Conservation (phyloP, 345 rosid genomes). For the Mercurialis annua region DNA sequence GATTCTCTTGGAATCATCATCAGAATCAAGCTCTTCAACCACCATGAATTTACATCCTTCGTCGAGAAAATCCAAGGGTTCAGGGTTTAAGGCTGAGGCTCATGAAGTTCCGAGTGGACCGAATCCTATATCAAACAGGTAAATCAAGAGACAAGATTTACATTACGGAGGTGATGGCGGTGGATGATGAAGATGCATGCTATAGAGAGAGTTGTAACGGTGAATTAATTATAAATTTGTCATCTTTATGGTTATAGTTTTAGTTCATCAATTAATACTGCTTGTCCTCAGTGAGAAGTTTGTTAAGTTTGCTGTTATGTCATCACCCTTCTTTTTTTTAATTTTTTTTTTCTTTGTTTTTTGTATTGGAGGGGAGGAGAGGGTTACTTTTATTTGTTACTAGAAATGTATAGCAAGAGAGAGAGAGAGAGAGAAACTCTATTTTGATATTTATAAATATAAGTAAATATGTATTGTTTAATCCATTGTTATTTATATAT, state of each 20-base stretch:
- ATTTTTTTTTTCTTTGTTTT: conserved; percentile 3
- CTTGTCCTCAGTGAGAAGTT: conserved; percentile 23
- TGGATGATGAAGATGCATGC: conserved; percentile 10
- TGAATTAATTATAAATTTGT: conserved; percentile 19
- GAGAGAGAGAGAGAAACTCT: conserved; percentile 31
- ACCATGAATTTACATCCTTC: conserved; percentile 38
- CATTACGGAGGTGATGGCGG: not conserved
- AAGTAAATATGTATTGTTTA: conserved; percentile 8
- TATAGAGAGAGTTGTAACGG: conserved; percentile 14
- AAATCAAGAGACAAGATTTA: conserved; percentile 8
- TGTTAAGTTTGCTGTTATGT: conserved; percentile 21
- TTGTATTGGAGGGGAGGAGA: conserved; percentile 9
- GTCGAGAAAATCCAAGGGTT: conserved; percentile 27
- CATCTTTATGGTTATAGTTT: conserved; percentile 20
- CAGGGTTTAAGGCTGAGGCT: conserved; percentile 45
- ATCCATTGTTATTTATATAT: not conserved
- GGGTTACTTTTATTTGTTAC: conserved; percentile 11
- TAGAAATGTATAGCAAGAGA: conserved; percentile 40
- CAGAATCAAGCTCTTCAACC: conserved; percentile 37
- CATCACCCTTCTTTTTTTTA: conserved; percentile 8
- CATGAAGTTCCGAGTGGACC: conserved; percentile 97
- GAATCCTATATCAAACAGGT: conserved; percentile 86
- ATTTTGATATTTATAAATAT: conserved; percentile 25
- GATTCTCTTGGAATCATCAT: conserved; percentile 42
- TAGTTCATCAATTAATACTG: conserved; percentile 20